A percentile compares a stretch with the other conserved stretches of the same genome.
Evolutionary conservation across 129 eudicot genomes (phyloP).

Genomic region (Gnaphalium uliginosum): DNA sequence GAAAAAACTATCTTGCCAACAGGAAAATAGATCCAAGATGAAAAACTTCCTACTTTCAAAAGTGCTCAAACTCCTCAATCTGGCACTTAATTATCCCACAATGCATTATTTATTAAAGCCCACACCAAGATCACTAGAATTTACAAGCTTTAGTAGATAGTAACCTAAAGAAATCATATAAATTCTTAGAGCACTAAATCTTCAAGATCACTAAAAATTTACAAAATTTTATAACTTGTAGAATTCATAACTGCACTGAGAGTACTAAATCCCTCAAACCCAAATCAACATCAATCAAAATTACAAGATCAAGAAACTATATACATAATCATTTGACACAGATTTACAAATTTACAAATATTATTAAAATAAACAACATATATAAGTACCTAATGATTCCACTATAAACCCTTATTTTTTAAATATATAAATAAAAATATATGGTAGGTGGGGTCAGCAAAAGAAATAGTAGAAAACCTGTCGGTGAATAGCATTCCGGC

Average conservation of each 20-base stretch:
- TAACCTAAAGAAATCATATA: neutral
- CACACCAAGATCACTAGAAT: neutral
- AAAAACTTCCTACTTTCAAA: neutral
- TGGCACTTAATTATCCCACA: constrained; percentile 4
- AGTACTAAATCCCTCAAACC: constrained; percentile 9
- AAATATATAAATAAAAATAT: neutral
- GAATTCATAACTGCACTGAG: neutral
- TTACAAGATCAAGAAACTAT: constrained; percentile 1
- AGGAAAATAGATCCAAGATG: neutral
- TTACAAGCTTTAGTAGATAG: constrained; percentile 12
- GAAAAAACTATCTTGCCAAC: neutral
- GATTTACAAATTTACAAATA: neutral
- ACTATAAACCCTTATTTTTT: neutral
- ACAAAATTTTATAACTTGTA: neutral
- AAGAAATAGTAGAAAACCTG: constrained; percentile 58
- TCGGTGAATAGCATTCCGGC: constrained; percentile 98
- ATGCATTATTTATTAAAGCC: neutral
- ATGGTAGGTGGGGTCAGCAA: constrained; percentile 33
- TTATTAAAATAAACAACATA: constrained; percentile 4
- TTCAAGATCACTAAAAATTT: constrained; percentile 12
- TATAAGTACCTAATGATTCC: constrained; percentile 24
- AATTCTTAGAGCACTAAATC: constrained; percentile 5
- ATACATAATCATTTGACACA: constrained; percentile 14
- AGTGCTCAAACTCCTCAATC: neutral
- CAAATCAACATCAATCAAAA: constrained; percentile 7